A percentile compares a stretch with the other conserved stretches of the same genome.
These are phyloP conservation scores for Phytophthora palmivora DNA, from an alignment of 352 stramenopile genomes.

Conservation along the genomic window DNA sequence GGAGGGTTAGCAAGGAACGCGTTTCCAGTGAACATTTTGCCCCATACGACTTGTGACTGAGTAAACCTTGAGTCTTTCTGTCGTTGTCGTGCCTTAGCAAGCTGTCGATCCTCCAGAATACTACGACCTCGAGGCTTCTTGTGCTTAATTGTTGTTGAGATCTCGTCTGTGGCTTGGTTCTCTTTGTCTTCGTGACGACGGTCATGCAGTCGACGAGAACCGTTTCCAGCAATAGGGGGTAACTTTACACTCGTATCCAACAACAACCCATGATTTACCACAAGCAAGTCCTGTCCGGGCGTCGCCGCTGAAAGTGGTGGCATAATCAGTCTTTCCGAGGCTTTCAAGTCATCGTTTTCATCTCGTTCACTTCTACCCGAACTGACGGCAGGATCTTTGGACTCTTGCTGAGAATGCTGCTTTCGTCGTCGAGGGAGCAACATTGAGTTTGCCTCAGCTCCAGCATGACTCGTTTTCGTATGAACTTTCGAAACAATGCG, in stretches of 20 bases:
- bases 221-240: conserved; percentile 14
- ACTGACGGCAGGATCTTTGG: neutral
- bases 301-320: conserved; percentile 22
- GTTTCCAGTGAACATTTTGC: conserved; percentile 77
- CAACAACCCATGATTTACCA: conserved; percentile 41
- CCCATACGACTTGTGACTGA: conserved; percentile 79
- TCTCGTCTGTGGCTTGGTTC: conserved; percentile 7
- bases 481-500: conserved; percentile 57
- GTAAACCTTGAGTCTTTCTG: conserved; percentile 68
- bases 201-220: conserved; percentile 1
- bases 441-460: conserved; percentile 25
- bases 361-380: conserved; percentile 15
- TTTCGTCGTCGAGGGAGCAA: conserved; percentile 33
- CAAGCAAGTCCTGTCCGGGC: conserved; percentile 40
- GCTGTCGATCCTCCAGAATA: conserved; percentile 70
- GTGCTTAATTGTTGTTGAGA: neutral
- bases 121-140: conserved; percentile 55
- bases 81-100: conserved; percentile 44
- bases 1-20: conserved; percentile 86
- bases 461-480: conserved; percentile 45
- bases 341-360: conserved; percentile 14
- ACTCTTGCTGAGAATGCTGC: conserved; percentile 6
- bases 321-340: conserved; percentile 7
- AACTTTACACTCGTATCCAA: conserved; percentile 28
- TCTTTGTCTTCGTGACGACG: conserved; percentile 22